Conservation (phyloP, 2,329 filamentous ascomycete species). For the Colletotrichum sp. region DNA sequence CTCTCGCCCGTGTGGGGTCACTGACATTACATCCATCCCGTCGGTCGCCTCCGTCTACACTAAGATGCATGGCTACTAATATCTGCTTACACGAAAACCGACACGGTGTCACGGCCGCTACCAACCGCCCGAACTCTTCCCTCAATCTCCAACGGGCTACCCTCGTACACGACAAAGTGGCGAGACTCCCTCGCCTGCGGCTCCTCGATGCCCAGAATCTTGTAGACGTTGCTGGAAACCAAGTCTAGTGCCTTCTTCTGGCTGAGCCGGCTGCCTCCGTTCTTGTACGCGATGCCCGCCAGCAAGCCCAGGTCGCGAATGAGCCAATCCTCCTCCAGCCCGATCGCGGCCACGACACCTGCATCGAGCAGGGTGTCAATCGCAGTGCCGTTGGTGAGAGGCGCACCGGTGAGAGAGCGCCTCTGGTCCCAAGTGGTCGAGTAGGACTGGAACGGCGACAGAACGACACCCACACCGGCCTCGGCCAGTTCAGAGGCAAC, state of each 20-base stretch:
- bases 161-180: conserved; percentile 69
- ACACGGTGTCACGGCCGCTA: conserved; percentile 42
- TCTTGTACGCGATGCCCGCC: conserved; percentile 64
- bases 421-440: conserved; percentile 64
- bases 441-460: conserved; percentile 64
- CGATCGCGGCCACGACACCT: conserved; percentile 63
- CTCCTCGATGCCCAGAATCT: conserved; percentile 56
- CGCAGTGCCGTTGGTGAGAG: conserved; percentile 68
- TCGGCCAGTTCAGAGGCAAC: conserved; percentile 62
- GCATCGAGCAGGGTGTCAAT: conserved; percentile 63
- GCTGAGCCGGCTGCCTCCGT: conserved; percentile 58
- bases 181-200: conserved; percentile 26
- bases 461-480: conserved; percentile 63
- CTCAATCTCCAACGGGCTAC: conserved; percentile 65
- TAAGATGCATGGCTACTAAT: background rate
- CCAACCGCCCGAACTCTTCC: conserved; percentile 60
- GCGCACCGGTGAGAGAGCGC: conserved; percentile 66
- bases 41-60: background rate
- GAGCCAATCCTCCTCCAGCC: conserved; percentile 66
- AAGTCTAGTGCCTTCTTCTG: conserved; percentile 62
- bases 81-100: conserved; percentile 36
- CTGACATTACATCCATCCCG: background rate
- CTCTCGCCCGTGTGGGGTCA: background rate
- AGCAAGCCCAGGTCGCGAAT: conserved; percentile 64
- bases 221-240: conserved; percentile 61